A percentile compares a stretch with the other conserved stretches of the same genome.
These are phyloP conservation scores for Moricandia arvensis DNA, from an alignment of 345 rosid genomes.

Conservation along the genomic window DNA sequence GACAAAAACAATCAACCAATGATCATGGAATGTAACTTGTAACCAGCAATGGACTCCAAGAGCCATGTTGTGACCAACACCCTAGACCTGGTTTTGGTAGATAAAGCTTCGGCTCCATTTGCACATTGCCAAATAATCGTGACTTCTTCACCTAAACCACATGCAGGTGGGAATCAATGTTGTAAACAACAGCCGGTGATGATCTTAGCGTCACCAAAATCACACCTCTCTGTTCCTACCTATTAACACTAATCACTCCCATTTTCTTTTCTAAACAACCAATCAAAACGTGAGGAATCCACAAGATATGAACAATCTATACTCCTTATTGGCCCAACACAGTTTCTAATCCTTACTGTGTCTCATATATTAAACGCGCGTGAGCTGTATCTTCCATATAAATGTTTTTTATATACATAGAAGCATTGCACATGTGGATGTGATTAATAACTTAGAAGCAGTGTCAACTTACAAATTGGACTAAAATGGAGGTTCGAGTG, in stretches of 20 bases:
- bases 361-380: not conserved
- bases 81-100: too few relatives aligned
- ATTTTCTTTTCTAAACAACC: not conserved
- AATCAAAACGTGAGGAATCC: not conserved
- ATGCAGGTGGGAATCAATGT: too few relatives aligned
- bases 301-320: not conserved
- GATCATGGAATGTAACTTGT: too few relatives aligned
- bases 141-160: too few relatives aligned
- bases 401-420: not conserved
- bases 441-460: not conserved
- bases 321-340: not conserved
- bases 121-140: too few relatives aligned
- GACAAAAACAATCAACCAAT: too few relatives aligned
- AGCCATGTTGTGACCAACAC: too few relatives aligned
- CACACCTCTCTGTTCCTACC: not conserved
- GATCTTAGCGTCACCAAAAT: too few relatives aligned
- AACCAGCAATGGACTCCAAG: too few relatives aligned
- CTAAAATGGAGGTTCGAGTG: conserved; percentile 65
- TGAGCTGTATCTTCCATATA: not conserved
- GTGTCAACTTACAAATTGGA: conserved; percentile 13
- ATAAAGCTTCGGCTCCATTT: too few relatives aligned
- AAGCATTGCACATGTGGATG: not conserved
- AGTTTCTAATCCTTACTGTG: not conserved
- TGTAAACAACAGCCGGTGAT: too few relatives aligned
- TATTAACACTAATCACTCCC: not conserved